A percentile compares a stretch with the other conserved stretches of the same genome.
These are phyloP conservation scores for Mycena sp. DNA, from an alignment of 1,284 basidiomycete genomes.

Conservation along the genomic window DNA sequence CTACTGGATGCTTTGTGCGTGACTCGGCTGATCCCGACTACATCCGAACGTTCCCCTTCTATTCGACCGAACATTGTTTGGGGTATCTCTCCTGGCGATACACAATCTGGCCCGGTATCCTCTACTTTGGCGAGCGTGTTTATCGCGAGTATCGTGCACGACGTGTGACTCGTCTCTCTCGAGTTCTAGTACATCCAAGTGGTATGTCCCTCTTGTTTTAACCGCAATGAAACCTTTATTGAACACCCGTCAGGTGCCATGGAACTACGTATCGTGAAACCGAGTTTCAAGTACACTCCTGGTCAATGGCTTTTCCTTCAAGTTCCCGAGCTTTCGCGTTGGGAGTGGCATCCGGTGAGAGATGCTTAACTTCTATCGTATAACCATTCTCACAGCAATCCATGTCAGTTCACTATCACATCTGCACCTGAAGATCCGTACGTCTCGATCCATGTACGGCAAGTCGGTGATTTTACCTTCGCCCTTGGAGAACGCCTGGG, in stretches of 20 bases:
- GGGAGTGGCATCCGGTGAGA: slow-evolving; percentile 90
- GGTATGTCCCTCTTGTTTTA: slow-evolving; percentile 59
- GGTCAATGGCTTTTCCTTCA: slow-evolving; percentile 94
- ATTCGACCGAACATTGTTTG: slow-evolving; percentile 82
- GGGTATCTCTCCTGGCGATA: slow-evolving; percentile 89
- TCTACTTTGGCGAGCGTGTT: slow-evolving; percentile 87
- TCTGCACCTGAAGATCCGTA: slow-evolving; percentile 92
- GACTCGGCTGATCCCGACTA: slow-evolving; percentile 77
- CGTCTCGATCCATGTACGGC: slow-evolving; percentile 88
- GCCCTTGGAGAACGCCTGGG: slow-evolving; percentile 85
- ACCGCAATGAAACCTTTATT: neutral
- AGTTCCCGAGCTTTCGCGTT: slow-evolving; percentile 83
- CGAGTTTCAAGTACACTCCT: slow-evolving; percentile 87
- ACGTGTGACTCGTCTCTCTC: slow-evolving; percentile 77
- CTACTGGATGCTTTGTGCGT: slow-evolving; percentile 92
- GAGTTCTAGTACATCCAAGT: slow-evolving; percentile 83
- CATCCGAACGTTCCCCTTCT: slow-evolving; percentile 80
- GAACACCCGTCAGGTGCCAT: slow-evolving; percentile 68
- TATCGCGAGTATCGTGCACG: slow-evolving; percentile 83
- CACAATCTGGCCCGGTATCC: slow-evolving; percentile 86
- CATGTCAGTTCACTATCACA: slow-evolving; percentile 85
- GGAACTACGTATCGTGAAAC: slow-evolving; percentile 90
- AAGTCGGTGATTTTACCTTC: slow-evolving; percentile 88
- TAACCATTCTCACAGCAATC: too few species aligned
- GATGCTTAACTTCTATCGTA: too few species aligned